Percentiles rank a stretch among this genome's conserved stretches.
Evolutionary conservation across 2,329 filamentous ascomycete species (phyloP).

Genomic region (Aspergillus piperis): DNA sequence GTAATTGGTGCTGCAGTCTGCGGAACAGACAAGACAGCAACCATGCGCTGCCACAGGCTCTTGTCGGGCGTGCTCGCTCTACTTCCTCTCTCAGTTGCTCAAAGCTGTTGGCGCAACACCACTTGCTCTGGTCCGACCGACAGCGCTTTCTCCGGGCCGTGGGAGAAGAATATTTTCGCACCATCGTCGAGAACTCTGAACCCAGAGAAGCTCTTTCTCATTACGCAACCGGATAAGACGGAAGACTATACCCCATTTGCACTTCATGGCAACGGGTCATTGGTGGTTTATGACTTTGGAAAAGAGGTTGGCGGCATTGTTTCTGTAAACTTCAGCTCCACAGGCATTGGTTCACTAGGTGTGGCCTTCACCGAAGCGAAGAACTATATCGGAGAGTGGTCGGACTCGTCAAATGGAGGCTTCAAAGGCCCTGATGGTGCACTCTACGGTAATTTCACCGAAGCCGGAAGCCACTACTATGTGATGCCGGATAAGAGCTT

Average conservation of each 20-base stretch:
- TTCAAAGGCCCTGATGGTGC: conserved; percentile 47
- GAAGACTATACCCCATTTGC: conserved; percentile 28
- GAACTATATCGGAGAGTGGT: conserved; percentile 51
- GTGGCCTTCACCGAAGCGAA: conserved; percentile 53
- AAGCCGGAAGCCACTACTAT: conserved; percentile 37
- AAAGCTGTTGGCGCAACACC: conserved; percentile 57
- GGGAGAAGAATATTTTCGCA: conserved; percentile 61
- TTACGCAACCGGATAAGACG: conserved; percentile 15
- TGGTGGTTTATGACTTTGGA: conserved; percentile 62
- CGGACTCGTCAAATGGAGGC: conserved; percentile 52
- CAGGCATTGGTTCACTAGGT: conserved; percentile 43
- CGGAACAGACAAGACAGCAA: not conserved
- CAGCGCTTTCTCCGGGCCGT: conserved; percentile 57
- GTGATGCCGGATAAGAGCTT: conserved; percentile 42
- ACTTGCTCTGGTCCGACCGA: conserved; percentile 54
- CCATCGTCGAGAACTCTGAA: conserved; percentile 54
- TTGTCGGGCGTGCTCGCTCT: conserved; percentile 20
- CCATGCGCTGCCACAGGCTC: conserved; percentile 11
- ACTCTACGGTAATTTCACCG: conserved; percentile 40
- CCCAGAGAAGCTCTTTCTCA: conserved; percentile 37
- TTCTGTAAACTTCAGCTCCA: conserved; percentile 52
- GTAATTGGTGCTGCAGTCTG: conserved; percentile 14
- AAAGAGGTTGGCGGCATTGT: conserved; percentile 60
- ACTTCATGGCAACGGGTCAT: conserved; percentile 52
- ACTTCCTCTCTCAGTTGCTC: conserved; percentile 17